A percentile compares a stretch with the other conserved stretches of the same genome.
Conservation (phyloP, 1,139 yeast species). For the Suhomyces yuchorum region DNA sequence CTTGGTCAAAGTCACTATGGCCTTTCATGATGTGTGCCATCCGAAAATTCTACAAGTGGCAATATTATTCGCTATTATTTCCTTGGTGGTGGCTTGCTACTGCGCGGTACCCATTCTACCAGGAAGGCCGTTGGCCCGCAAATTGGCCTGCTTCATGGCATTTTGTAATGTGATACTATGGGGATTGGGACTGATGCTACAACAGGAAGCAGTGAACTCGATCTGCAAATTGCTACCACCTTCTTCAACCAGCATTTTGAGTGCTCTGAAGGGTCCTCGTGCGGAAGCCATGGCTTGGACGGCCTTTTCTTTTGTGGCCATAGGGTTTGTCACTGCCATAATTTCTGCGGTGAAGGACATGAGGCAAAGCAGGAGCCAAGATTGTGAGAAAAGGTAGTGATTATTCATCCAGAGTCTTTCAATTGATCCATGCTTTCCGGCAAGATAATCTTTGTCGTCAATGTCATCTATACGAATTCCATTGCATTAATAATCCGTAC, state of each 20-base stretch:
- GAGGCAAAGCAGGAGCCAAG: background rate
- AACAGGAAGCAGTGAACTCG: constrained; percentile 59
- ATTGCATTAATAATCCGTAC: no score
- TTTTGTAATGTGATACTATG: constrained; percentile 50
- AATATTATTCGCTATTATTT: constrained; percentile 44
- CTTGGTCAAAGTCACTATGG: constrained; percentile 41
- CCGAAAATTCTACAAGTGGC: constrained; percentile 57
- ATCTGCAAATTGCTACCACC: constrained; percentile 45
- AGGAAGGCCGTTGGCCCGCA: constrained; percentile 34
- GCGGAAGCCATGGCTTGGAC: constrained; percentile 43
- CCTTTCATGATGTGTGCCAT: constrained; percentile 51
- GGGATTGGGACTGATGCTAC: constrained; percentile 73
- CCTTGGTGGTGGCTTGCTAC: constrained; percentile 47
- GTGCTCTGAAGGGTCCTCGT: constrained; percentile 50
- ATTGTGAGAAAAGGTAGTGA: background rate
- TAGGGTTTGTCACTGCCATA: constrained; percentile 24
- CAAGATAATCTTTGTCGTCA: no score
- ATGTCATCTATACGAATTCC: no score
- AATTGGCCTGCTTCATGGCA: constrained; percentile 37
- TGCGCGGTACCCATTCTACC: constrained; percentile 53
- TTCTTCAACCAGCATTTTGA: constrained; percentile 55
- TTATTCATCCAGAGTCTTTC: no score
- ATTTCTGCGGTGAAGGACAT: constrained; percentile 5
- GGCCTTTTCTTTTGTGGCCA: constrained; percentile 27
- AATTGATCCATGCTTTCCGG: no score